phyloP scores from a whole-genome alignment of 176 grass and related monocot genomes.

The Calamus simplicifolius region DNA sequence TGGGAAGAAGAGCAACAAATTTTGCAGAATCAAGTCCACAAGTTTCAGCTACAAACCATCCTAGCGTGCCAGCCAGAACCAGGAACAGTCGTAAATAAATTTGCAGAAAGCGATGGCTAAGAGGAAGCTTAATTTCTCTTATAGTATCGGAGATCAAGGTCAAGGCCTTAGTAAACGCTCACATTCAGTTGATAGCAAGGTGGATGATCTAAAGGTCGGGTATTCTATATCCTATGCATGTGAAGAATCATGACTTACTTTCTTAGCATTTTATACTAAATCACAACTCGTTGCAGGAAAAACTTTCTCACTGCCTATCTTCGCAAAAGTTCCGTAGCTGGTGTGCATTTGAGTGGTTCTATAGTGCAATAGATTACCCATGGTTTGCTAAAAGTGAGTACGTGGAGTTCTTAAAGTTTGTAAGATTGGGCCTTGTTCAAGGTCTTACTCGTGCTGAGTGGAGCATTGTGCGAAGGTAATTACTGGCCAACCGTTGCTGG shows the following conservation, averaged over 20 bases:
- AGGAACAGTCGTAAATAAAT: conserved; percentile 31
- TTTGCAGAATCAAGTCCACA: conserved; percentile 22
- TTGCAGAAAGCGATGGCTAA: conserved; percentile 19
- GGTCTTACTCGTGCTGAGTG: conserved; percentile 52
- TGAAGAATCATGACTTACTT: conserved; percentile 11
- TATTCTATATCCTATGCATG: neutral
- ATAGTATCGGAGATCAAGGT: no score
- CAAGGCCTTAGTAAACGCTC: no score
- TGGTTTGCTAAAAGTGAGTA: conserved; percentile 71
- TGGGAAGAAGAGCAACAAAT: conserved; percentile 5
- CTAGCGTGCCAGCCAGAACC: conserved; percentile 22
- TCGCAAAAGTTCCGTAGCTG: conserved; percentile 49
- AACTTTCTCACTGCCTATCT: conserved; percentile 41
- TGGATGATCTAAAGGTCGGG: no score
- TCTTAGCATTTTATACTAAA: conserved; percentile 16
- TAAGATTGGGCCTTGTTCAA: conserved; percentile 37
- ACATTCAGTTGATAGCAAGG: no score
- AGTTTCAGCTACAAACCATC: conserved; percentile 13
- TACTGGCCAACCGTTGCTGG: neutral
- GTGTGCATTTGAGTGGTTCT: conserved; percentile 77
- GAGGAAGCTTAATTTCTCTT: neutral
- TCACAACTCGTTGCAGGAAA: conserved; percentile 24
- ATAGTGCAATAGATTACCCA: conserved; percentile 73
- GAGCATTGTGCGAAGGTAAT: conserved; percentile 57
- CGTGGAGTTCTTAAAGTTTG: conserved; percentile 48